Evolutionary conservation across 768 basidiomycete species (phyloP), one percentile per base, ranked within the genome.

Genomic region (Tulasnella calospora): DNA sequence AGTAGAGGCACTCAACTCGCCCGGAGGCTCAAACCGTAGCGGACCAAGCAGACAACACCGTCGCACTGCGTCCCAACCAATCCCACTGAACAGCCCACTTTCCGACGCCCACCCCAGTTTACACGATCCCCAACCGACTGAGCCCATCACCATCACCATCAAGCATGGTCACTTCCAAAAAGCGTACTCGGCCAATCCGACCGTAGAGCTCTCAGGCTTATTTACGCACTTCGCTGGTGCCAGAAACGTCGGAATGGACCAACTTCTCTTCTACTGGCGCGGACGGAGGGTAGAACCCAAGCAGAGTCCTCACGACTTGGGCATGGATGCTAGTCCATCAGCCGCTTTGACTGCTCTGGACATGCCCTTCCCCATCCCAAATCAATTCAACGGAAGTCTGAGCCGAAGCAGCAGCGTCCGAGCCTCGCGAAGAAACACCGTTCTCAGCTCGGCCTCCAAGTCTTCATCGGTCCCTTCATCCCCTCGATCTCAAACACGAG

Each of bases 151-250:
- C 61, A 17, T 67, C 30, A 17, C 61, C 61, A 67, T 67, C 33
- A 67, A 67, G 30, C 61, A 67, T 67, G 61, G 61, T 27, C 61
- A 67, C 33, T 67, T 67, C 33, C 61, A 67, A 67, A 67, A 67
- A 19, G 61, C 61, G 5, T 67, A 67, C 33, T 67, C 61, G 61
- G 33, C 19, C 61, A 67, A 35, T 67, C 61, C 61, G 61, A 35
- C 61, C 61, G 61, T 17, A 67, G 61, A 67, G 61, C 61, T 67
- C 61, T 12, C 61, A 10, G 27, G 15, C 27, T 67, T 67, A 27
- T 67, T 67, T 27, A 33, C 33, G 61, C 61, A 35, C 23, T 67
- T 67, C 61, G 61, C 61, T 30, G 33, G 17, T 15, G 61, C 61
- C 33, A 30, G 61, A 27, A 67, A 33, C 61, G 61, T 67, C 27